Percentiles rank a stretch among this genome's conserved stretches.
These are phyloP conservation scores for Coemansia sp. DNA, from an alignment of 192 early-diverging fungal genomes.

Conservation along the genomic window DNA sequence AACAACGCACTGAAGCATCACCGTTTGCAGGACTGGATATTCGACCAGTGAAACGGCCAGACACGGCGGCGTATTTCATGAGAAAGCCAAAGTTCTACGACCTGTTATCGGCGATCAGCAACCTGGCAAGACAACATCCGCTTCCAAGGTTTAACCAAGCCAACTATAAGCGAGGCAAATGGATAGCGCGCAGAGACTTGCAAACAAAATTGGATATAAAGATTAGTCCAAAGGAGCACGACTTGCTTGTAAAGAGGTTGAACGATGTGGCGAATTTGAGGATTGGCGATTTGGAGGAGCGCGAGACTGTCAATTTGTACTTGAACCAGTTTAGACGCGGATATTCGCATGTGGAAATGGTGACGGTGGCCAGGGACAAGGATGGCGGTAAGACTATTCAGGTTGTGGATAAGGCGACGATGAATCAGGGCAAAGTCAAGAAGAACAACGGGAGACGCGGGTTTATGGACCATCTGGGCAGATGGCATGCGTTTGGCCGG, in stretches of 20 bases:
- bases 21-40: conserved; percentile 33
- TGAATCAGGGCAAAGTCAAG: conserved; percentile 30
- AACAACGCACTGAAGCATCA: too few species aligned
- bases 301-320: conserved; percentile 6
- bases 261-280: conserved; percentile 6
- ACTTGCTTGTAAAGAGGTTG: conserved; percentile 8
- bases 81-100: conserved; percentile 76
- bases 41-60: conserved; percentile 51
- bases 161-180: conserved; percentile 2
- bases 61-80: conserved; percentile 82
- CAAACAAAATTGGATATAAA: conserved; percentile 15
- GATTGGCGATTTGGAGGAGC: background rate
- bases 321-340: conserved; percentile 28
- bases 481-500: conserved; percentile 69
- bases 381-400: background rate
- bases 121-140: conserved; percentile 22
- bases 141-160: background rate
- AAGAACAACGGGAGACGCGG: conserved; percentile 28
- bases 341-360: conserved; percentile 15
- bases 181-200: conserved; percentile 10
- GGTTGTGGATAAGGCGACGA: conserved; percentile 6
- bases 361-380: conserved; percentile 1
- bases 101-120: conserved; percentile 64
- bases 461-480: conserved; percentile 62
- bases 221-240: conserved; percentile 26